Evolutionary conservation across 805 yeast genomes (phyloP).

Genomic region (Starmerella bacillaris): DNA sequence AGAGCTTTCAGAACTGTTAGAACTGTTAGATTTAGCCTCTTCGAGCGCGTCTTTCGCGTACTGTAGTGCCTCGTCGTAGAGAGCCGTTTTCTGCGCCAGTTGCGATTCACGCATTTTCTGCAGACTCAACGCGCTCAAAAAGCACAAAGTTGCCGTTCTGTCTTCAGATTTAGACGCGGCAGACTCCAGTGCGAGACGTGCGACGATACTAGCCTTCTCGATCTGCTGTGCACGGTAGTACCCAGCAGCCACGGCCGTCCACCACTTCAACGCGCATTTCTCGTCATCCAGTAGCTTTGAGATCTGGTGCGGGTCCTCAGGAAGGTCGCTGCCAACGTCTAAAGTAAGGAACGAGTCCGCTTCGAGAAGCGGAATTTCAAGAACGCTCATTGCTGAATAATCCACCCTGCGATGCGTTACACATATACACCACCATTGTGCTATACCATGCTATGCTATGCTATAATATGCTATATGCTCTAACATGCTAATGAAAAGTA

Average conservation of each 20-base stretch:
- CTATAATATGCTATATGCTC: no score
- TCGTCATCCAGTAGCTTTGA: slow-evolving; percentile 65
- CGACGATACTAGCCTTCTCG: slow-evolving; percentile 46
- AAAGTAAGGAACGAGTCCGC: slow-evolving; percentile 75
- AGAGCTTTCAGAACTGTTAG: slow-evolving; percentile 24
- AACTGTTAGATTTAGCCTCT: slow-evolving; percentile 12
- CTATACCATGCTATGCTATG: no score
- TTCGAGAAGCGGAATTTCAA: slow-evolving; percentile 58
- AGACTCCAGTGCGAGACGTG: slow-evolving; percentile 37
- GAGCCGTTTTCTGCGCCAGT: slow-evolving; percentile 7
- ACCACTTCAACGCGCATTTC: slow-evolving; percentile 52
- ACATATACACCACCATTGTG: no score
- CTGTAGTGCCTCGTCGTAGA: slow-evolving; percentile 28
- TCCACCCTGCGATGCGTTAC: no score
- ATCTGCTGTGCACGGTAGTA: slow-evolving; percentile 46
- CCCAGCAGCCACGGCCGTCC: slow-evolving; percentile 75
- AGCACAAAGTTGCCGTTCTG: slow-evolving; percentile 37
- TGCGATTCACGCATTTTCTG: slow-evolving; percentile 22
- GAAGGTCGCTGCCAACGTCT: slow-evolving; percentile 62
- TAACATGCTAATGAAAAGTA: no score
- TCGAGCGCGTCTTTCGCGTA: slow-evolving; percentile 30
- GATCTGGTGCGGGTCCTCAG: slow-evolving; percentile 77
- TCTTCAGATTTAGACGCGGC: slow-evolving; percentile 24
- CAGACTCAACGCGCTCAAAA: slow-evolving; percentile 51
- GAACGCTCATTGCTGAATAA: slow-evolving; percentile 3